These are phyloP conservation scores for Fraxinus anomala DNA, from an alignment of 257 asterid genomes.

Conservation along the genomic window DNA sequence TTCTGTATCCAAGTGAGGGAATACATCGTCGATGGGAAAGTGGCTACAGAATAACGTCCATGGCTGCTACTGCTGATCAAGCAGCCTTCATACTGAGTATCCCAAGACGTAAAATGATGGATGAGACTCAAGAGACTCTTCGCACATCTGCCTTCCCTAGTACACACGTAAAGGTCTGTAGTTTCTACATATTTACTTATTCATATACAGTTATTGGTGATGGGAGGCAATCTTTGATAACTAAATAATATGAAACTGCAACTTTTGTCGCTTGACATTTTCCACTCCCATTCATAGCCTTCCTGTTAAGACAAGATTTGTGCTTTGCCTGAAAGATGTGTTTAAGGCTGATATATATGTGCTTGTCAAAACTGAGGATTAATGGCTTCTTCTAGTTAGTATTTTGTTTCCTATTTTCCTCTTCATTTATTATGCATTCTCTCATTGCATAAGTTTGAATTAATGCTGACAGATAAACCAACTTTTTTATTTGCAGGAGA, in stretches of 20 bases:
- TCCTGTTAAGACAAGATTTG: not conserved
- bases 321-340: not conserved
- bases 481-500: slow-evolving; percentile 45
- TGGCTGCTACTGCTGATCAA: slow-evolving; percentile 97
- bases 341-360: not conserved
- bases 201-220: not conserved
- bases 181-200: slow-evolving; percentile 18
- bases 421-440: slow-evolving; percentile 63
- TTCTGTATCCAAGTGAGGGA: slow-evolving; percentile 96
- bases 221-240: not conserved
- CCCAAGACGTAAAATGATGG: slow-evolving; percentile 86
- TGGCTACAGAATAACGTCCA: slow-evolving; percentile 92
- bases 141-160: slow-evolving; percentile 98
- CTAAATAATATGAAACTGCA: not conserved
- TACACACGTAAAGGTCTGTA: slow-evolving; percentile 70
- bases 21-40: slow-evolving; percentile 93
- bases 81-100: slow-evolving; percentile 88
- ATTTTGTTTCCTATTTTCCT: slow-evolving; percentile 10
- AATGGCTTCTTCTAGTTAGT: not conserved
- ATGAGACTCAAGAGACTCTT: slow-evolving; percentile 96
- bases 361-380: not conserved
- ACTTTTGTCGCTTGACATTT: not conserved
- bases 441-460: not conserved
- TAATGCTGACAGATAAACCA: not conserved
- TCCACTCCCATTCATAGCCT: slow-evolving; percentile 66